Evolutionary conservation across 2,329 filamentous ascomycete species (phyloP).

Genomic region (Pseudopyricularia javanii): DNA sequence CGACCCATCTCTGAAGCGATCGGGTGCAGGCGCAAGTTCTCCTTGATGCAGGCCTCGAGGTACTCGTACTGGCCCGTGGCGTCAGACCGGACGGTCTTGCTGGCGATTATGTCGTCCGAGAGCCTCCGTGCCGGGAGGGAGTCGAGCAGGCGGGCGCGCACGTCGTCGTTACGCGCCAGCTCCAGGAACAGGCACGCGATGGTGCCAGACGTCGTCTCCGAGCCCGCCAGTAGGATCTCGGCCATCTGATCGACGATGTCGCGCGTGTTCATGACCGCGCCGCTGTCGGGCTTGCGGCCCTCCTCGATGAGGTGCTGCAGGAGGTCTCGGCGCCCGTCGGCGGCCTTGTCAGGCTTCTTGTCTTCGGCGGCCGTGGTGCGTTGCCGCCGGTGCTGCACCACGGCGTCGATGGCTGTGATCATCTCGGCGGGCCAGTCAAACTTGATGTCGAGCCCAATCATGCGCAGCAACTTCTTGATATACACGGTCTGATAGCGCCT

Average conservation of each 20-base stretch:
- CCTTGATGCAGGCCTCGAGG: slow-evolving; percentile 4
- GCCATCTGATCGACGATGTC: slow-evolving; percentile 6
- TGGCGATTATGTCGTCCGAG: neutral
- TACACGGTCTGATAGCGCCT: slow-evolving; percentile 8
- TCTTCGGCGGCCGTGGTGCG: neutral
- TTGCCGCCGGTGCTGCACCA: slow-evolving; percentile 4
- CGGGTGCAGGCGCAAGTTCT: slow-evolving; percentile 2
- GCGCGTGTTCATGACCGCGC: slow-evolving; percentile 6
- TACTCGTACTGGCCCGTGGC: neutral
- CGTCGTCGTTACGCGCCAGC: slow-evolving; percentile 11
- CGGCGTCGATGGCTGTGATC: slow-evolving; percentile 7
- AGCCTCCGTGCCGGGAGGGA: neutral
- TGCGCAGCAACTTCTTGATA: slow-evolving; percentile 8
- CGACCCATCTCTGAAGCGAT: slow-evolving; percentile 1
- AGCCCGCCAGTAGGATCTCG: slow-evolving; percentile 13
- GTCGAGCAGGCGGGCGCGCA: slow-evolving; percentile 8
- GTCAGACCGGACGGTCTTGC: neutral
- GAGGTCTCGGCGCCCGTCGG: slow-evolving; percentile 6
- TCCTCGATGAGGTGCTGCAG: slow-evolving; percentile 10
- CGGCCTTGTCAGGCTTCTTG: neutral
- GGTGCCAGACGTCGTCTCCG: slow-evolving; percentile 14
- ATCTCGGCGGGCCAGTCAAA: slow-evolving; percentile 10
- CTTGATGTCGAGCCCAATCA: slow-evolving; percentile 8
- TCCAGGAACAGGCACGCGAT: slow-evolving; percentile 14
- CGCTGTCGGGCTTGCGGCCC: slow-evolving; percentile 3